A percentile compares a stretch with the other conserved stretches of the same genome.
Conservation (phyloP, 805 yeast species). For the Scheffersomyces spartinae region DNA sequence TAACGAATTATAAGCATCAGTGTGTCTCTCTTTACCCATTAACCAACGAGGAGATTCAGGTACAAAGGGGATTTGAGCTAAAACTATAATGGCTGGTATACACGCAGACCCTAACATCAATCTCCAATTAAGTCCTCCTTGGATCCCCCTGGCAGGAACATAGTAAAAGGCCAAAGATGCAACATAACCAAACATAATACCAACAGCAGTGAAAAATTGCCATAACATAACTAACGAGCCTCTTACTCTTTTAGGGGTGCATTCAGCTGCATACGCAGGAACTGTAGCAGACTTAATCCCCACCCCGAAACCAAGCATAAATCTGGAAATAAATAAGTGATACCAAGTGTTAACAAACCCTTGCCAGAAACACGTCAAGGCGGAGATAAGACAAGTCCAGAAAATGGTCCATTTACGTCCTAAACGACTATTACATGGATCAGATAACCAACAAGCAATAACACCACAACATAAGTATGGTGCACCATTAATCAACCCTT, state of each 20-base stretch:
- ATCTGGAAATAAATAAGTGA: slow-evolving; percentile 48
- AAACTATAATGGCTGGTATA: slow-evolving; percentile 43
- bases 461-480: slow-evolving; percentile 52
- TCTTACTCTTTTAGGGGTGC: slow-evolving; percentile 44
- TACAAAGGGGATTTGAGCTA: slow-evolving; percentile 37
- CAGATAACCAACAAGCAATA: slow-evolving; percentile 52
- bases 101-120: slow-evolving; percentile 55
- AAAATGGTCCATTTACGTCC: slow-evolving; percentile 57
- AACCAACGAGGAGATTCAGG: slow-evolving; percentile 70
- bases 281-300: slow-evolving; percentile 61
- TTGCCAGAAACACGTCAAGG: slow-evolving; percentile 56
- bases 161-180: slow-evolving; percentile 48
- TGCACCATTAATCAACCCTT: slow-evolving; percentile 53
- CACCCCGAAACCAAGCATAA: slow-evolving; percentile 51
- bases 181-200: slow-evolving; percentile 57
- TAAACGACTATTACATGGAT: slow-evolving; percentile 34
- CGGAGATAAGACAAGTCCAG: slow-evolving; percentile 47
- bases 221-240: slow-evolving; percentile 62
- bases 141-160: slow-evolving; percentile 34
- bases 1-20: slow-evolving; percentile 41
- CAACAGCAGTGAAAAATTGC: slow-evolving; percentile 70
- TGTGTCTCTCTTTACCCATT: slow-evolving; percentile 38
- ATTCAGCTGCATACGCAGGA: slow-evolving; percentile 57
- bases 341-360: slow-evolving; percentile 52
- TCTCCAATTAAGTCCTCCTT: slow-evolving; percentile 44